Conservation (phyloP, 805 yeast genomes). For the Metschnikowia dekortorum region DNA sequence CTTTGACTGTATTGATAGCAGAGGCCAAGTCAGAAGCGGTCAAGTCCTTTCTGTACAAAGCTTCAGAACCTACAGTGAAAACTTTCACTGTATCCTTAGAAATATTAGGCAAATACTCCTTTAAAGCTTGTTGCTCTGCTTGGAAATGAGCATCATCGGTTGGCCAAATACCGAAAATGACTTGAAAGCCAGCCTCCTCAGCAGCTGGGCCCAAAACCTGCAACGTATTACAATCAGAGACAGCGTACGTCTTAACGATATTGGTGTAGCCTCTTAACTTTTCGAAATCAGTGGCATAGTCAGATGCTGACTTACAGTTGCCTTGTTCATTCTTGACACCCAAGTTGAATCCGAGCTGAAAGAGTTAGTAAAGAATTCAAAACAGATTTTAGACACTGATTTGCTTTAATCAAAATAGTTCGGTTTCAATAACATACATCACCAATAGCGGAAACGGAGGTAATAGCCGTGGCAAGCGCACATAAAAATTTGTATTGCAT, state of each 20-base stretch:
- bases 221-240: slow-evolving; percentile 90
- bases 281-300: slow-evolving; percentile 66
- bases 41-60: slow-evolving; percentile 85
- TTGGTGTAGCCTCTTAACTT: slow-evolving; percentile 54
- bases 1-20: slow-evolving; percentile 59
- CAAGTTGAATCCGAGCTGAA: slow-evolving; percentile 49
- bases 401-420: background rate
- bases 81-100: slow-evolving; percentile 67
- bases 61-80: slow-evolving; percentile 92
- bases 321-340: slow-evolving; percentile 78
- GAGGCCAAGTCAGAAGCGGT: slow-evolving; percentile 70
- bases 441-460: slow-evolving; percentile 56
- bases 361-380: slow-evolving; percentile 9
- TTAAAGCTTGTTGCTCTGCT: slow-evolving; percentile 71
- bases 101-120: slow-evolving; percentile 64
- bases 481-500: slow-evolving; percentile 42
- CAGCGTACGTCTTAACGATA: slow-evolving; percentile 81
- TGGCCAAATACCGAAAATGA: slow-evolving; percentile 92
- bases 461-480: slow-evolving; percentile 45
- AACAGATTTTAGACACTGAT: background rate
- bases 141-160: slow-evolving; percentile 73
- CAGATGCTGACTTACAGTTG: slow-evolving; percentile 68
- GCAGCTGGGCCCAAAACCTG: slow-evolving; percentile 83
- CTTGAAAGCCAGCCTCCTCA: slow-evolving; percentile 67
- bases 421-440: slow-evolving; percentile 32